Conservation (phyloP, 2,329 filamentous ascomycete species). For the Beauveria pseudobassiana region DNA sequence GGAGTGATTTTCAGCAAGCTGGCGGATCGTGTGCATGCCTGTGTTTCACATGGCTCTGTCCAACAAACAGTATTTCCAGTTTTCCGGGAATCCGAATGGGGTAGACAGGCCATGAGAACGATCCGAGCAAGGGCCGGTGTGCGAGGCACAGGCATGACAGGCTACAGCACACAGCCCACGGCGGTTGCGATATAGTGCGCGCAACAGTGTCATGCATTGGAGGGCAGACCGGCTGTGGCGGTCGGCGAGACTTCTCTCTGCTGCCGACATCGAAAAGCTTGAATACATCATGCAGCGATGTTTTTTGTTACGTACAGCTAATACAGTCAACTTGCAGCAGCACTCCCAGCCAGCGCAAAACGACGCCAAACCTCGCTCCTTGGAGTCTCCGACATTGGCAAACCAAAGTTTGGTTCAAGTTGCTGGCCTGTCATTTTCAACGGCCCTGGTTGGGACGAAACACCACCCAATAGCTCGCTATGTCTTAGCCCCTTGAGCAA, state of each 20-base stretch:
- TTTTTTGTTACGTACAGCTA: background rate
- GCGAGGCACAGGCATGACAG: background rate
- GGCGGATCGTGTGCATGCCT: background rate
- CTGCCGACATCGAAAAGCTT: background rate
- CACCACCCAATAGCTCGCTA: background rate
- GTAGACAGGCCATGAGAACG: background rate
- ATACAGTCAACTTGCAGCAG: background rate
- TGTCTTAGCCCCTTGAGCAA: background rate
- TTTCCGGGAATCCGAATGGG: background rate
- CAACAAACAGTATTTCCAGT: background rate
- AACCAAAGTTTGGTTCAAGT: background rate
- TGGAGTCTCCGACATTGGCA: background rate
- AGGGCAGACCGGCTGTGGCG: background rate
- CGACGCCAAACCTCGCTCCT: background rate
- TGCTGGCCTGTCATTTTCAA: conserved; percentile 6
- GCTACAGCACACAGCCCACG: background rate
- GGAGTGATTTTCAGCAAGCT: background rate
- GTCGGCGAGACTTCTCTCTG: background rate
- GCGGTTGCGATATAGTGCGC: background rate
- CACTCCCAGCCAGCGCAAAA: background rate
- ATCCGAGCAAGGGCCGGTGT: background rate
- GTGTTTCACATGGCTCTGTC: background rate
- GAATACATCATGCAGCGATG: background rate
- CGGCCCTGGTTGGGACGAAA: background rate
- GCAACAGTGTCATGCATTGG: background rate